These are phyloP conservation scores for Thymus quinquecostatus DNA, from an alignment of 257 asterid species.

Conservation along the genomic window DNA sequence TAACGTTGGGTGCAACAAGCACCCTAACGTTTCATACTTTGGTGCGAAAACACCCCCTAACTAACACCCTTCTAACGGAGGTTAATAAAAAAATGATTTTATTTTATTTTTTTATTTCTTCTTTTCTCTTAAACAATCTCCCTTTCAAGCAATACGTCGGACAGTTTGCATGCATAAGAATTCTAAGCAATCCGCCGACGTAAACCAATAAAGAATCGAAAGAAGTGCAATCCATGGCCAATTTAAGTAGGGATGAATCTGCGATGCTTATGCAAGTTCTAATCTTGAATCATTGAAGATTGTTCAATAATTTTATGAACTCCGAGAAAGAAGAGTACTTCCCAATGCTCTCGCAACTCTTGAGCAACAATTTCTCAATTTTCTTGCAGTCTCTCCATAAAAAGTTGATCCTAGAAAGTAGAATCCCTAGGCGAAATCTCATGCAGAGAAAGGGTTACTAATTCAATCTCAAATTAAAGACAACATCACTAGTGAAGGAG, in stretches of 20 bases:
- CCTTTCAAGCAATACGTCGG: too few species aligned
- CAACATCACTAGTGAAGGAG: constrained; percentile 32
- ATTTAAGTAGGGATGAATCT: too few species aligned
- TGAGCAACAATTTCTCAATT: constrained; percentile 56
- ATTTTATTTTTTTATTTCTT: too few species aligned
- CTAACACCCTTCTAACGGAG: too few species aligned
- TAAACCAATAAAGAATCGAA: constrained; percentile 59
- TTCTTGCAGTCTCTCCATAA: constrained; percentile 70
- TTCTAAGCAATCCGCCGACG: constrained; percentile 88
- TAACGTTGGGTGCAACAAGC: too few species aligned
- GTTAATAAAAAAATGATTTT: too few species aligned
- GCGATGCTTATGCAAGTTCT: too few species aligned
- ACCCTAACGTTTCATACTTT: too few species aligned
- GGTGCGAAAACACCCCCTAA: too few species aligned
- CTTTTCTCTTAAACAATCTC: too few species aligned
- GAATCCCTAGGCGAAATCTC: constrained; percentile 56
- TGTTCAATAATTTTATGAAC: constrained; percentile 36
- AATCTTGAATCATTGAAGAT: constrained; percentile 62
- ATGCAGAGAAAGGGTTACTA: constrained; percentile 56
- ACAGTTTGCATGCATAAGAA: too few species aligned
- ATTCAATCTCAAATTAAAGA: constrained; percentile 38
- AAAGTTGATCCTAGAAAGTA: constrained; percentile 50
- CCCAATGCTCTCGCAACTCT: constrained; percentile 68
- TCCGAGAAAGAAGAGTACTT: constrained; percentile 51
- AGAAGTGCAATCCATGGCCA: constrained; percentile 45